Evolutionary conservation across 1,139 yeast genomes (phyloP), one percentile per base, ranked within the genome.

Genomic region (Saccharomyces hybrid): DNA sequence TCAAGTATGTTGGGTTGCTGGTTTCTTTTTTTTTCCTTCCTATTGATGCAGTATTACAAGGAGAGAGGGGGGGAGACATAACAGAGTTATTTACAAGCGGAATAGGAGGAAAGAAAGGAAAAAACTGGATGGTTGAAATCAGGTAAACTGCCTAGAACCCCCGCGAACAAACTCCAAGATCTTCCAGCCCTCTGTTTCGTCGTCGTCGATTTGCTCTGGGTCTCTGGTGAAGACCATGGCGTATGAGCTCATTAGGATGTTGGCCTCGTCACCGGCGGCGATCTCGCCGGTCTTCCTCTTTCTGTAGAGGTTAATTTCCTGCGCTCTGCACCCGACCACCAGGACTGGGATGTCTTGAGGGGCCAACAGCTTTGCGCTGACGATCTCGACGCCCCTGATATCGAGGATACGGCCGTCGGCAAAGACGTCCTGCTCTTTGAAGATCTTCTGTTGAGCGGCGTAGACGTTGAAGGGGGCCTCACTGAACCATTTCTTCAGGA

Each of bases 401-500:
- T 95, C 99, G 68, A 93, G 79, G 61, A 95, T 89, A 61, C 83
- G 82, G 52, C 97, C 95, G 64, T 95, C 99, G 16, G 97, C 85
- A 66, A 88, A 88, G 54, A 93, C 77, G 8, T 96, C 96, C 72
- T 91, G 96, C 66, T 91, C 96, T 65, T 86, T 82, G 70, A 90
- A 85, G 68, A 88, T 96, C 73, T 95, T 95, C 70, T 93, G 90
- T 71, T 87, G 89, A 44, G 97, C 96, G 62, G 88, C 83, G 83
- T 96, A 90, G 54, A 95, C 96, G 70, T 93, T 91, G 75, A 77
- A 90, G 42, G 99, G 98, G 32, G 98, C 98, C 73, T 95, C 99
- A 53, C 96, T 86, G 58, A 95, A 81, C 99, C 99, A 95, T 63
- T 78, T 76, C 71, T 91, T 88, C 69, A 95, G 79, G 28, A 85